Evolutionary conservation across 768 basidiomycete species (phyloP), one percentile per base, ranked within the genome.

Genomic region (Boletellus emodensis): DNA sequence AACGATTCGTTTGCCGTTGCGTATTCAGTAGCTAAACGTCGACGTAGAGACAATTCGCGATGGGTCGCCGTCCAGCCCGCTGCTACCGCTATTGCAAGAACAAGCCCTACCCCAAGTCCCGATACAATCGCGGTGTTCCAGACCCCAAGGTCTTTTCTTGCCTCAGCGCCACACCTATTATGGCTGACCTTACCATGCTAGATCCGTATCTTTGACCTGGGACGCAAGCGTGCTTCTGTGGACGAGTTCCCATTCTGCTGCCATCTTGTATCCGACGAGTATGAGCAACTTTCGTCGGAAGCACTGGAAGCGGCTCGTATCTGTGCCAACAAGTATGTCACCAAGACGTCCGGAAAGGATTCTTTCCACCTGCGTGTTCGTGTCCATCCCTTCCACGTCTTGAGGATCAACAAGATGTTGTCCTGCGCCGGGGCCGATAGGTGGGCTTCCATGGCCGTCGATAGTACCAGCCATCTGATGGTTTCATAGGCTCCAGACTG

Each of bases 331-430:
- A 98, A 98, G 75, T 97, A 97, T 71, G 87, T 97, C 57, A 95
- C 93, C 65, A 97, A 99, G 84, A 92, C 90, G 4, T 84, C 88
- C 28, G 95, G 96, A 65, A 98, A 98, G 78, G 95, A 99, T 63
- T 90, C 94, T 5, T 98, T 99, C 94, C 95, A 99, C 71, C 71
- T 98, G 71, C 84, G 95, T 60, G 92, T 99, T 61, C 89, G 94
- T 54, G 91, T 90, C 51, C 95, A 99, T 77, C 96, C 95, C 38
- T 96, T 87, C 91, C 96, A 99, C 71, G 92, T 98, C 63, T 73
- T 99, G 75, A 89, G 96, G 57, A 96, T 96, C 85, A 96, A 98
- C 89, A 98, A 99, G 86, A 98, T 96, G 91, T 89, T 98, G 80
- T 90, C 87, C 52, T 98, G 96, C 70, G 96, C 96, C 62, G 95